Evolutionary conservation across 139 green algal species (phyloP).

Genomic region (Chlorella sp.): DNA sequence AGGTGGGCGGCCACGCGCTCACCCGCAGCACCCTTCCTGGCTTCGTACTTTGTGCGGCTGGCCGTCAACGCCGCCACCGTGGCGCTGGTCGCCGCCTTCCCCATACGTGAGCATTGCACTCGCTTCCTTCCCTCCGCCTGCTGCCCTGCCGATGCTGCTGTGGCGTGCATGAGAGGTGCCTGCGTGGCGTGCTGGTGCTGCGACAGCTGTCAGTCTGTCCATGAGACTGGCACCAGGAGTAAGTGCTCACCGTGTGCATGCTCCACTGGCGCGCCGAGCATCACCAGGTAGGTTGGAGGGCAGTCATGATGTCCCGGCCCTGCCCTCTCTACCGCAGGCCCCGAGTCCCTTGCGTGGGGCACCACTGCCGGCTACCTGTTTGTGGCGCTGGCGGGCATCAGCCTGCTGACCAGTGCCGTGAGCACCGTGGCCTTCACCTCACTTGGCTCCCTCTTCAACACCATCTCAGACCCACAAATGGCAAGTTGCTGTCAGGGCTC

Average conservation of each 20-base stretch:
- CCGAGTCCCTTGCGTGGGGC: background rate
- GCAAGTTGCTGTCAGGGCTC: too few relatives aligned
- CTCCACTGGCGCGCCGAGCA: background rate
- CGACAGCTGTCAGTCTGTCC: background rate
- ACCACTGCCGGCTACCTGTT: background rate
- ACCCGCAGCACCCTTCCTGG: conserved; percentile 65
- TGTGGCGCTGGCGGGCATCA: conserved; percentile 12
- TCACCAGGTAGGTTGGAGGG: background rate
- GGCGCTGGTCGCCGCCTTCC: conserved; percentile 17
- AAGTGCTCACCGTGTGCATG: background rate
- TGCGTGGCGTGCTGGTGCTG: background rate
- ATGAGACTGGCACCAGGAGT: background rate
- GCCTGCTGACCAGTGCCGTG: conserved; percentile 63
- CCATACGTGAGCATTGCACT: background rate
- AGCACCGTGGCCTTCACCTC: conserved; percentile 87
- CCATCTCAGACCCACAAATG: conserved; percentile 48
- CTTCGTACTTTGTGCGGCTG: conserved; percentile 56
- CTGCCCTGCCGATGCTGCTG: background rate
- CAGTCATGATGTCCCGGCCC: too few relatives aligned
- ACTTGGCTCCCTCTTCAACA: conserved; percentile 78
- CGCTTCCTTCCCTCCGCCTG: background rate
- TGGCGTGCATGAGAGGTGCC: background rate
- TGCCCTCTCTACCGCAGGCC: too few relatives aligned
- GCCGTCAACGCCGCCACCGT: conserved; percentile 30
- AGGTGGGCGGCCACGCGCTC: conserved; percentile 41